Evolutionary conservation across 768 basidiomycete species (phyloP), one percentile per base, ranked within the genome.

Genomic region (Trametopsis cervina): DNA sequence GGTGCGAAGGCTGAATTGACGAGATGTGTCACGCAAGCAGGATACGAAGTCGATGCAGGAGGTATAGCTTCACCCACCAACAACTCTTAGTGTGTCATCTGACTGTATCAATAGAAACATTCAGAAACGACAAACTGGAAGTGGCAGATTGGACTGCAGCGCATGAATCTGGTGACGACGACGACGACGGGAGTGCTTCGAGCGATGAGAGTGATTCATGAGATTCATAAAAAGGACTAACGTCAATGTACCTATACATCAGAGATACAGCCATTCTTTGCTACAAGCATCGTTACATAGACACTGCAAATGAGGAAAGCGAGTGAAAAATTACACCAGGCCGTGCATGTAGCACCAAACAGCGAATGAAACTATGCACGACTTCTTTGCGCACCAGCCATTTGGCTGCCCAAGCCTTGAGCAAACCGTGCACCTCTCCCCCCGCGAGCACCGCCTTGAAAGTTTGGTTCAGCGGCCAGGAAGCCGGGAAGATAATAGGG

Each of bases 361-460:
- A 33, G 15, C 15, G 29, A 33, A 33, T 7, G 15, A 33, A 33
- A 33, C 15, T 15, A 33, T 33, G 29, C 29, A 23, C 62, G 58
- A 46, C 50, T 53, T 50, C 58, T 51, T 55, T 59, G 58, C 22
- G 58, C 53, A 22, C 66, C 68, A 38, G 78, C 70, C 85, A 88
- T 87, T 59, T 85, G 84, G 59, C 85, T 85, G 21, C 88, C 88
- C 35, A 90, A 72, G 18, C 88, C 88, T 65, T 90, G 87, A 17
- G 85, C 76, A 60, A 90, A 90, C n/a, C 88, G 78, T 23, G 78
- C 75, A 20, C 90, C 85, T 50, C 90, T 75, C 41, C 86, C 89
- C 46, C 67, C 67, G 20, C 81, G 74, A 22, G 77, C 70, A 39
- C 81, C 80, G 54, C 83, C 81, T 83, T 53, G 20, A 46, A 27